A percentile compares a stretch with the other conserved stretches of the same genome.
phyloP scores from a whole-genome alignment of 169 alveolate species.

The Plasmodium gonderi region DNA sequence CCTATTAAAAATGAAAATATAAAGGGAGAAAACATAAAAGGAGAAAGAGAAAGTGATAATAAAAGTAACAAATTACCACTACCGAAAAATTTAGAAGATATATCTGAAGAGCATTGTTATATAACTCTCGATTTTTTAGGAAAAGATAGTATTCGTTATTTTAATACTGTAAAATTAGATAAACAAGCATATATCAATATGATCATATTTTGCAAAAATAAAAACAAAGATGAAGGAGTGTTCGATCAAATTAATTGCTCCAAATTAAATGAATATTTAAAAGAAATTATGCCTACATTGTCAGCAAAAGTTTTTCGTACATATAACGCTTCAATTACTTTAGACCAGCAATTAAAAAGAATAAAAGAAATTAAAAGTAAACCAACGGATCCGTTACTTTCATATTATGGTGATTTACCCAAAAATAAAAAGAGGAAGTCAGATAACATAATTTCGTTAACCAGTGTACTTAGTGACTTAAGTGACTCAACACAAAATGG shows the following conservation, averaged over 20 bases:
- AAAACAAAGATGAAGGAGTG: slow-evolving; percentile 92
- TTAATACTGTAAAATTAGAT: slow-evolving; percentile 93
- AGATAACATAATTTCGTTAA: slow-evolving; percentile 15
- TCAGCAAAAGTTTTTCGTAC: slow-evolving; percentile 99
- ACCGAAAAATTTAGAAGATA: slow-evolving; percentile 40
- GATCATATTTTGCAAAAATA: slow-evolving; percentile 88
- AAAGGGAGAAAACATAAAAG: neutral
- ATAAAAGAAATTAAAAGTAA: slow-evolving; percentile 57
- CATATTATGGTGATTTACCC: slow-evolving; percentile 15
- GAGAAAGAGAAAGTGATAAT: slow-evolving; percentile 51
- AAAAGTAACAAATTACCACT: slow-evolving; percentile 46
- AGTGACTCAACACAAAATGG: slow-evolving; percentile 43
- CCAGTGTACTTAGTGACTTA: slow-evolving; percentile 29
- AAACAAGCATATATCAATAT: slow-evolving; percentile 89
- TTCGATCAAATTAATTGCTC: slow-evolving; percentile 90
- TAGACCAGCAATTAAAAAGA: slow-evolving; percentile 92
- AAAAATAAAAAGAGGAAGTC: slow-evolving; percentile 41
- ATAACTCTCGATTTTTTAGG: slow-evolving; percentile 96
- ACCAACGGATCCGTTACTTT: slow-evolving; percentile 9
- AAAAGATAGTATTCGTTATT: slow-evolving; percentile 97
- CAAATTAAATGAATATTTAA: slow-evolving; percentile 95
- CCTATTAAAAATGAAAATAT: slow-evolving; percentile 33
- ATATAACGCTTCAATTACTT: slow-evolving; percentile 98
- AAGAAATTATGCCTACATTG: slow-evolving; percentile 96
- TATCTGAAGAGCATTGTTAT: slow-evolving; percentile 72